Evolutionary conservation across 352 stramenopile species (phyloP), one percentile per base, ranked within the genome.

Genomic region (Blastocystis sp.): DNA sequence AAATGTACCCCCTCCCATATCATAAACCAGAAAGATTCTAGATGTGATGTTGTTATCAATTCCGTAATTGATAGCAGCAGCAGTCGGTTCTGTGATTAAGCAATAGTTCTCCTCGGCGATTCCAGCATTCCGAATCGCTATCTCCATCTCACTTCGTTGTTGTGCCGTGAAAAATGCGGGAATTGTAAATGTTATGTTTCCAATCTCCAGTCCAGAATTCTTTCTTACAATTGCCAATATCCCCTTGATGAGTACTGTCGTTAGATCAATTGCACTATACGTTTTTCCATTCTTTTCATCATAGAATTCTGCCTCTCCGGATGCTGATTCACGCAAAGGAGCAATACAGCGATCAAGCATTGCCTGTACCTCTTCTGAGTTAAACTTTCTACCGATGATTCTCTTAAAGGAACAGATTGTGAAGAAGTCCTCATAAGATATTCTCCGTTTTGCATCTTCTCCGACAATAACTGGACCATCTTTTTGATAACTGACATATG

Each of bases 1-100:
- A 90, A 95, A 95, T 0, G 94, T 97, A 57, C 94, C 94, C 42
- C 94, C 94, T n/a, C 94, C 94, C 17, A 97, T 90, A 91, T 96
- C 94, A 92, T 95, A 96, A 0, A 96, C 93, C 30, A 96, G 88
- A 37, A 96, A 92, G 1, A 94, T 82, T 87, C 94, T 76, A 15
- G 53, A 69, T 1, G 89, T 54, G 78, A 91, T 75, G 35, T 92
- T 33, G 51, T 91, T 89, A 57, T 70, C 76, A 54, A 93, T 68
- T 4, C 92, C 92, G 92, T 95, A 96, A 0, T 92, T 93, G 58
- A 96, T 90, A n/a, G 94, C 94, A 30, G 94, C 93, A 27, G 94
- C 94, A 80, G 94, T 92, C 19, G 78, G 57, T 62, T 89, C 78
- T 19, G 53, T 33, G 68, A 84, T 84, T 1, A 84, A 7, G 11